Base-by-base conservation (phyloP, 805 yeast species). In the Candida insectorum region DNA sequence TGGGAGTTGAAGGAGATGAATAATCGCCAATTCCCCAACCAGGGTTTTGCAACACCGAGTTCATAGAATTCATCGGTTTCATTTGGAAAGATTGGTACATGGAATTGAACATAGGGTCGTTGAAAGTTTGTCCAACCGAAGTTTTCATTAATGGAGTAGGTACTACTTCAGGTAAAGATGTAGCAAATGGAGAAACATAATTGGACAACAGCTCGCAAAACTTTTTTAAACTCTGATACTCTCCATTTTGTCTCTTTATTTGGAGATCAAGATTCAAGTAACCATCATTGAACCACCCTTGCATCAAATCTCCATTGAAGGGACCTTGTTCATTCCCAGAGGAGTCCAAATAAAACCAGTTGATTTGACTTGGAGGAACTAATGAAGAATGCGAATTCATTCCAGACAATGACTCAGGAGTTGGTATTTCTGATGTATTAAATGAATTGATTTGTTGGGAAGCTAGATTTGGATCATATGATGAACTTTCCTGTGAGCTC, bases 251-350 rank as follows among this genome's bases (percentile, higher is more conserved):
- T 20, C 91, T 71, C 35, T 82, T 70, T 36, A 87, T 61, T 25
- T 60, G 59, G 41, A 86, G 62, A 37, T 70, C 76, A 8, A 63
- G 65, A 24, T 62, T 62, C 44, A 85, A 65, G 58, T 81, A 84
- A 2, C 78, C 76, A 26, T 70, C 71, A 6, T 71, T 50, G 37
- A 72, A 76, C 96, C 96, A 86, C 32, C 65, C 76, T 43, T 84
- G 89, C 96, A 86, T 86, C 58, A 72, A 59, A 16, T 58, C 54
- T 2, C 89, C 87, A 29, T 67, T 65, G 57, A 86, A 86, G 3
- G 96, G 95, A 15, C 96, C 96, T 52, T 85, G 95, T 41, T 77
- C 79, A 31, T 59, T 69, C 4, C 84, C 85, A 25, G 69, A 55
- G 0, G 85, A 78, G 54, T 86, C 96, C 34, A 80, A 60, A 54